Evolutionary conservation across 257 asterid species (phyloP).

Genomic region (Scutellaria baicalensis): DNA sequence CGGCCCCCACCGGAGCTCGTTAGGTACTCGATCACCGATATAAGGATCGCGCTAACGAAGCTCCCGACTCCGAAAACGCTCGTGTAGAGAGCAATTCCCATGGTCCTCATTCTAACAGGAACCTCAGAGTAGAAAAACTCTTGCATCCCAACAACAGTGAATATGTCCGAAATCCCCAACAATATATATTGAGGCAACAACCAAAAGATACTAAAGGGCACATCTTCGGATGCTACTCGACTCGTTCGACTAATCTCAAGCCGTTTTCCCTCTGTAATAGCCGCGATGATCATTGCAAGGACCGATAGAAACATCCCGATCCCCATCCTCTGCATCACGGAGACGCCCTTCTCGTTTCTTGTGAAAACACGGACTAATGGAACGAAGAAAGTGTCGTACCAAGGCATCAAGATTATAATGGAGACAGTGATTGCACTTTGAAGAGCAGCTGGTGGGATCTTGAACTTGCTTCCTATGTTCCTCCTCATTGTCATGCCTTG

Average conservation of each 20-base stretch:
- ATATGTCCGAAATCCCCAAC: slow-evolving; percentile 82
- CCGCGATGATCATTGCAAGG: slow-evolving; percentile 79
- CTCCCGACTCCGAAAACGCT: slow-evolving; percentile 94
- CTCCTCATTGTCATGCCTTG: slow-evolving; percentile 92
- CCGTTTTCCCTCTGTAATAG: slow-evolving; percentile 50
- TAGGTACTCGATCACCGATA: slow-evolving; percentile 46
- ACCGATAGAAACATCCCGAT: slow-evolving; percentile 81
- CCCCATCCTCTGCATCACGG: slow-evolving; percentile 80
- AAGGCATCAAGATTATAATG: slow-evolving; percentile 71
- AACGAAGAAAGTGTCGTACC: slow-evolving; percentile 59
- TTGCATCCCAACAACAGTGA: slow-evolving; percentile 97
- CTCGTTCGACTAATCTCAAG: slow-evolving; percentile 24
- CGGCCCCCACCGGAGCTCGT: slow-evolving; percentile 29
- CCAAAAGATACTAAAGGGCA: slow-evolving; percentile 72
- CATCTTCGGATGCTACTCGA: slow-evolving; percentile 7
- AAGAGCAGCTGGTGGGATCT: slow-evolving; percentile 92
- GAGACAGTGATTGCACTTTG: slow-evolving; percentile 90
- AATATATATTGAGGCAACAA: slow-evolving; percentile 80
- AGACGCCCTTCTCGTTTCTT: slow-evolving; percentile 55
- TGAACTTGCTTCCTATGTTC: slow-evolving; percentile 51
- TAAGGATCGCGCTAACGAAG: slow-evolving; percentile 63
- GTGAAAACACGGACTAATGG: slow-evolving; percentile 58
- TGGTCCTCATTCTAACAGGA: slow-evolving; percentile 69
- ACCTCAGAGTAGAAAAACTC: slow-evolving; percentile 84
- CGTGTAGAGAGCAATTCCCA: slow-evolving; percentile 85